Base-by-base conservation (phyloP, 2,329 filamentous ascomycete species). In the Acrodontium crateriforme region DNA sequence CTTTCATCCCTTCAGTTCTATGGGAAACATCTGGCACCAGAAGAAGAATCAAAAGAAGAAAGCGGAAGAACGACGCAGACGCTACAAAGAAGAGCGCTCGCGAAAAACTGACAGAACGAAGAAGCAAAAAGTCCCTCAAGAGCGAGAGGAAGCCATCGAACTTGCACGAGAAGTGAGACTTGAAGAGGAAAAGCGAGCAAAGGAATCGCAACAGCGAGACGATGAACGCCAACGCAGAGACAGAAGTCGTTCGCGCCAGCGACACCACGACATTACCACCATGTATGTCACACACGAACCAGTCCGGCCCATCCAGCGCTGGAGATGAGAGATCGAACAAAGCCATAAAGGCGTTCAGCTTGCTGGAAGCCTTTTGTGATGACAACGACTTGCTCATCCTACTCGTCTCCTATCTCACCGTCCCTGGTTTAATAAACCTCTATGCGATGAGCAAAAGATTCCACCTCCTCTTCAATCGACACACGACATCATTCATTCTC, bases 401-500 rank as follows among this genome's bases (percentile, higher is more conserved):
- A 26, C 43, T 80, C 6, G 63, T 66, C 32, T 60, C 62, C 38
- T 58, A 67, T 32, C 60, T 82, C 12, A 47, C 52, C 6, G 53
- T 69, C 1, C 45, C 55, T 9, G 71, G 75, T 29, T 57, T 84
- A 5, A 48, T 83, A 34, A 64, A 58, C 24, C 60, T 84, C 18
- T 82, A 78, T 57, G 59, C 65, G 38, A 67, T 72, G 39, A 78
- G 69, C 48, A 68, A 61, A 30, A 59, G 65, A 18, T 76, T 80
- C 45, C 67, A 82, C 45, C 49, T 56, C 25, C 59, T 71, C 16
- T 50, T 81, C 43, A 67, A 76, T 46, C 56, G 58, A 28, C 61
- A 74, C 39, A 64, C 74, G 46, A 64, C 64, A 6, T 68, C 68
- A 19, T 66, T 69, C 32, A 61, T 82, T 28, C 55, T 66, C 20